Conservation (phyloP, 1,284 basidiomycete species). For the Fomitopsis pinicola region DNA sequence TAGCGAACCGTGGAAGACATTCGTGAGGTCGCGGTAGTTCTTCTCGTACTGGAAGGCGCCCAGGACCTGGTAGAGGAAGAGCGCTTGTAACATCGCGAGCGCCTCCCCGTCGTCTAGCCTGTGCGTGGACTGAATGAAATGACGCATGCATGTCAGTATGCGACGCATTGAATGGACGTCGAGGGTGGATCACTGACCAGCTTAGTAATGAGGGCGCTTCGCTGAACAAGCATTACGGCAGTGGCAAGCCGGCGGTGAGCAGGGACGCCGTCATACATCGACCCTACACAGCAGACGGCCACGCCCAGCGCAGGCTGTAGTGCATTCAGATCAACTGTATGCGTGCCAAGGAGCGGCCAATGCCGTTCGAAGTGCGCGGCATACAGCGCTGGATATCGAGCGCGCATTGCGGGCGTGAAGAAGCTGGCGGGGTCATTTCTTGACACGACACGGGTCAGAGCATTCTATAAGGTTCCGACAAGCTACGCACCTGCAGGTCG, state of each 20-base stretch:
- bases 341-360: neutral
- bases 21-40: neutral
- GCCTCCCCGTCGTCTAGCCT: neutral
- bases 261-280: neutral
- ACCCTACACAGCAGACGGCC: neutral
- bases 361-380: neutral
- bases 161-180: neutral
- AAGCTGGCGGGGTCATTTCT: conserved; percentile 1
- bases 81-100: conserved; percentile 1
- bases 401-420: neutral
- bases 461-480: neutral
- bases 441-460: neutral
- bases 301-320: neutral
- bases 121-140: neutral
- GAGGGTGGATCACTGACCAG: neutral
- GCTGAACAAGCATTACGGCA: conserved; percentile 1
- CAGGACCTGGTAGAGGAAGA: conserved; percentile 1
- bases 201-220: neutral
- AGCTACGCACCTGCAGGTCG: neutral
- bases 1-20: neutral
- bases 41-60: neutral
- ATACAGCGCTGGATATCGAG: neutral
- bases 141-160: neutral
- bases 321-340: neutral
- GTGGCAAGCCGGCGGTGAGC: neutral